phyloP scores from a whole-genome alignment of 495 filamentous ascomycete species.

The Penicillium dipodomyicola region DNA sequence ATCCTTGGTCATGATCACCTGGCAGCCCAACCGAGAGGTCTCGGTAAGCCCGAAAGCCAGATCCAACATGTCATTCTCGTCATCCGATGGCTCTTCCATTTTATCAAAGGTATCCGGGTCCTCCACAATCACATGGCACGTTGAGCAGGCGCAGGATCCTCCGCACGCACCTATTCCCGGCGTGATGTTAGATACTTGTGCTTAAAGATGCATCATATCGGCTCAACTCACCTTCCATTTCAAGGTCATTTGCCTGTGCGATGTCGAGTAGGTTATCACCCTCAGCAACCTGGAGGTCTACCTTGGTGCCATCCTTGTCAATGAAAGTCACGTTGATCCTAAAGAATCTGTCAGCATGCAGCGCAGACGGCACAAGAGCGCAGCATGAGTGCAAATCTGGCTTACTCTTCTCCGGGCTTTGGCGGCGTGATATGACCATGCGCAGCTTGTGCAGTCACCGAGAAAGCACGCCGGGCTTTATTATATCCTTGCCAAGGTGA shows the following conservation, averaged over 20 bases:
- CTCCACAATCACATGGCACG: slow-evolving; percentile 92
- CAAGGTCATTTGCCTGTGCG: slow-evolving; percentile 88
- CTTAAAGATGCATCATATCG: background rate
- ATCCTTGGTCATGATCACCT: slow-evolving; percentile 86
- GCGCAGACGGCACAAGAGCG: background rate
- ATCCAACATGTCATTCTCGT: slow-evolving; percentile 99
- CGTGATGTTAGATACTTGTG: background rate
- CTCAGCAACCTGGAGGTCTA: slow-evolving; percentile 73
- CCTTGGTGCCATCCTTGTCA: slow-evolving; percentile 80
- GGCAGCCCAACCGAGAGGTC: slow-evolving; percentile 93
- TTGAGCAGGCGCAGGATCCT: slow-evolving; percentile 94
- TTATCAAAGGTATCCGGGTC: slow-evolving; percentile 82
- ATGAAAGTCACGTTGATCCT: slow-evolving; percentile 91
- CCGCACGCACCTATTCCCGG: slow-evolving; percentile 72
- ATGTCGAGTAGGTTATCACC: slow-evolving; percentile 94
- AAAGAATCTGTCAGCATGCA: background rate
- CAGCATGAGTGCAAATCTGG: background rate
- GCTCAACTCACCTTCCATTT: slow-evolving; percentile 80
- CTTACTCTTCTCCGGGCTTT: slow-evolving; percentile 92
- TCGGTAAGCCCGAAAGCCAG: slow-evolving; percentile 94
- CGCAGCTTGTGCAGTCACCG: slow-evolving; percentile 53
- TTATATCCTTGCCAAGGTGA: slow-evolving; percentile 28
- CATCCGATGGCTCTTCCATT: slow-evolving; percentile 90
- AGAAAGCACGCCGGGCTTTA: slow-evolving; percentile 57
- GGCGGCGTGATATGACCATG: slow-evolving; percentile 84